Conservation (phyloP, 164 flowering plant species). For the Chimonanthus praecox region DNA sequence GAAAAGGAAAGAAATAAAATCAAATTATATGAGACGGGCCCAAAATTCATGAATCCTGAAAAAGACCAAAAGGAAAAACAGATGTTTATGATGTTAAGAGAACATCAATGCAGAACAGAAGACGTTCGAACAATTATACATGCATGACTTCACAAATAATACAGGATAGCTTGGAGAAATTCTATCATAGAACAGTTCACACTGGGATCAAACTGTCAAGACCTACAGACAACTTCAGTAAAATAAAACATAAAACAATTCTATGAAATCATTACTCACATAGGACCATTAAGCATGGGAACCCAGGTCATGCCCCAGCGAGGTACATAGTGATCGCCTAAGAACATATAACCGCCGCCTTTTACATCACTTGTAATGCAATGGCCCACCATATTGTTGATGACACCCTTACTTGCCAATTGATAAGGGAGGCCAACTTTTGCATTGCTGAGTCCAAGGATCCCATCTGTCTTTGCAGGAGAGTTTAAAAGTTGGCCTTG, state of each 20-base stretch:
- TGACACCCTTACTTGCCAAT: constrained; percentile 53
- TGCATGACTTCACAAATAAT: too few relatives aligned
- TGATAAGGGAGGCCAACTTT: constrained; percentile 70
- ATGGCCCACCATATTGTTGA: constrained; percentile 68
- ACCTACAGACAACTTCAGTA: not conserved
- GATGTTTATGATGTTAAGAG: not conserved
- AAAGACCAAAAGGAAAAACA: not conserved
- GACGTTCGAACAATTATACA: not conserved
- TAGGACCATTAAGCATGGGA: constrained; percentile 53
- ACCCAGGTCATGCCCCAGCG: constrained; percentile 68
- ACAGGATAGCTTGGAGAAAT: not conserved
- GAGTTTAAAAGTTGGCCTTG: constrained; percentile 61
- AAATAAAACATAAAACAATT: not conserved
- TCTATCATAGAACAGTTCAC: not conserved
- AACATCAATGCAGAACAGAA: not conserved
- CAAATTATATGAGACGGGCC: too few relatives aligned
- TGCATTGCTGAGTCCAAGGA: constrained; percentile 65
- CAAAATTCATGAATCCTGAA: too few relatives aligned
- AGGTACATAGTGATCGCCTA: constrained; percentile 64
- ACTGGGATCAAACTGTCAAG: not conserved
- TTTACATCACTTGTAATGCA: constrained; percentile 40
- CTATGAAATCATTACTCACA: constrained; percentile 33
- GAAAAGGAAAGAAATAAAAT: not conserved
- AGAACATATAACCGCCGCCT: constrained; percentile 64
- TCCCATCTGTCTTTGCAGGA: constrained; percentile 69